Evolutionary conservation across 2,329 filamentous ascomycete genomes (phyloP).

Genomic region (Metarhizium brunneum): DNA sequence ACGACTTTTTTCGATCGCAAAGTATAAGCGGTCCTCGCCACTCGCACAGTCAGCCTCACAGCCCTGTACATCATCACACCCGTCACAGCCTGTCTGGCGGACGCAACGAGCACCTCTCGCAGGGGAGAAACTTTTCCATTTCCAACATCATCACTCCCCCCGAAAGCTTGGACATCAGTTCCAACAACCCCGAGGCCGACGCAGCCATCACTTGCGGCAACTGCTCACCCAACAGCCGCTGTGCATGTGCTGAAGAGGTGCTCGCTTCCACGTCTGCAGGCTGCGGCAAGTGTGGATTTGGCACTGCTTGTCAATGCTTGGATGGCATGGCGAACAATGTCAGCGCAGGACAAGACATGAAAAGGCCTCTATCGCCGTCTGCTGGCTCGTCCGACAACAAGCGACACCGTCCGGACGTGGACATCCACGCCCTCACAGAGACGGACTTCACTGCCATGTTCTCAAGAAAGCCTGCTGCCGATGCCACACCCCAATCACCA

Average conservation of each 20-base stretch:
- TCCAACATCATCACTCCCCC: slow-evolving; percentile 49
- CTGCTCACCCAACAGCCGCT: slow-evolving; percentile 42
- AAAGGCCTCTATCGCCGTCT: slow-evolving; percentile 40
- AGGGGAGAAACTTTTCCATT: slow-evolving; percentile 39
- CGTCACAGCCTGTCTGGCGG: slow-evolving; percentile 19
- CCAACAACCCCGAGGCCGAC: slow-evolving; percentile 15
- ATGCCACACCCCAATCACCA: neutral
- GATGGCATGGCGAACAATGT: slow-evolving; percentile 46
- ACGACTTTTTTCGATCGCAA: slow-evolving; percentile 18
- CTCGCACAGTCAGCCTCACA: slow-evolving; percentile 18
- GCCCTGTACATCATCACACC: slow-evolving; percentile 14
- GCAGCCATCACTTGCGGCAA: slow-evolving; percentile 42
- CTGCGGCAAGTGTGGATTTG: slow-evolving; percentile 57
- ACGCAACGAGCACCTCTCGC: slow-evolving; percentile 14
- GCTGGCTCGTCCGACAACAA: slow-evolving; percentile 40
- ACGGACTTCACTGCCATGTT: slow-evolving; percentile 67
- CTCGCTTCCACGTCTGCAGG: slow-evolving; percentile 44
- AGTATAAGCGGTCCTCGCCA: slow-evolving; percentile 16
- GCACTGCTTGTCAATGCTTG: slow-evolving; percentile 55
- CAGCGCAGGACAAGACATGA: slow-evolving; percentile 28
- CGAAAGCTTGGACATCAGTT: slow-evolving; percentile 27
- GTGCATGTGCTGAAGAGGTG: slow-evolving; percentile 51
- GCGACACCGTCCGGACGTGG: slow-evolving; percentile 34
- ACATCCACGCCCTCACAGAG: slow-evolving; percentile 48
- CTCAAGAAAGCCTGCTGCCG: slow-evolving; percentile 29